Evolutionary conservation across 1,284 basidiomycete genomes (phyloP).

Genomic region (Malassezia globosa): DNA sequence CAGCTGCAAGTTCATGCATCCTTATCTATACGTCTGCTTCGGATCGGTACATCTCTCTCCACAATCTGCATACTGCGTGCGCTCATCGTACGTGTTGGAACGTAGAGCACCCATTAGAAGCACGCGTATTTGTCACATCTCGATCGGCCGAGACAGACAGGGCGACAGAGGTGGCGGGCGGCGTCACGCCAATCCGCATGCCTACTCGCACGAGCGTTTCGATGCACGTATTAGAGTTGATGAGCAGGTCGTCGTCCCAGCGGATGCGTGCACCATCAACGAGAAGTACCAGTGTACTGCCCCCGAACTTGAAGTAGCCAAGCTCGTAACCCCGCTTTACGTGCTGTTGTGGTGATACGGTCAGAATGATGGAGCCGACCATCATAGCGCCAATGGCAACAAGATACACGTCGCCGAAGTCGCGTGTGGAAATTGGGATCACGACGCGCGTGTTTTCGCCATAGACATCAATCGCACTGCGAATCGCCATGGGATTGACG

Average conservation of each 20-base stretch:
- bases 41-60: no score
- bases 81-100: no score
- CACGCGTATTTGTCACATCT: no score
- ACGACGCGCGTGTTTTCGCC: conserved; percentile 67
- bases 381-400: conserved; percentile 51
- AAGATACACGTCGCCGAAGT: conserved; percentile 23
- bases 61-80: no score
- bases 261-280: conserved; percentile 49
- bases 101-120: no score
- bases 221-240: conserved; percentile 56
- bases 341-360: conserved; percentile 67
- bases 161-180: no score
- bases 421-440: conserved; percentile 45
- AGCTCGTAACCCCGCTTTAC: conserved; percentile 77
- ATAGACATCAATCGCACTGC: conserved; percentile 72
- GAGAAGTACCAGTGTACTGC: conserved; percentile 34
- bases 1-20: no score
- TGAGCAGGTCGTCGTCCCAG: conserved; percentile 83
- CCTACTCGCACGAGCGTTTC: conserved; percentile 64
- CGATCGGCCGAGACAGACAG: no score
- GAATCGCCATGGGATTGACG: conserved; percentile 66
- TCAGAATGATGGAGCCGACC: conserved; percentile 60
- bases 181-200: conserved; percentile 25
- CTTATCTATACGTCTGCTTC: no score
- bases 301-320: conserved; percentile 52